A percentile compares a stretch with the other conserved stretches of the same genome.
Conservation (phyloP, 805 yeast species). For the Zygoascus flipseniorum region DNA sequence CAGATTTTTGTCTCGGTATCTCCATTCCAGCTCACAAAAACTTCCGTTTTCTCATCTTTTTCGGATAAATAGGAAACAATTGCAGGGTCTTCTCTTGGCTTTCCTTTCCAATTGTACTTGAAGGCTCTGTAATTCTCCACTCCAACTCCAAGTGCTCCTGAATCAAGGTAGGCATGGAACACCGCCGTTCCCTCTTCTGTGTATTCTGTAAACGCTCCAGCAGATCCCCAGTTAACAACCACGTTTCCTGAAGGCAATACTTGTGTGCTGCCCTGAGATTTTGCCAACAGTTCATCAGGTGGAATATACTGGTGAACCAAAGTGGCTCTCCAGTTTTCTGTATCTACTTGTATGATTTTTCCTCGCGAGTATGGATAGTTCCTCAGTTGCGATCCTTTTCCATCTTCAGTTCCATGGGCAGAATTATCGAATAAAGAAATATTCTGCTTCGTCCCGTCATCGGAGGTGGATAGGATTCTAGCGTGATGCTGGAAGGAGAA, state of each 20-base stretch:
- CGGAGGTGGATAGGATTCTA: constrained; percentile 7
- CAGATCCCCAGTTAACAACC: constrained; percentile 10
- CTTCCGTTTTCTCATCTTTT: neutral
- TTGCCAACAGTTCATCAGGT: constrained; percentile 5
- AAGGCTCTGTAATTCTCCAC: constrained; percentile 10
- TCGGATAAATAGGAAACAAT: neutral
- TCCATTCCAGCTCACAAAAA: constrained; percentile 12
- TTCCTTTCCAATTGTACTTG: constrained; percentile 10
- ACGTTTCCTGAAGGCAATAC: constrained; percentile 9
- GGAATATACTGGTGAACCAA: constrained; percentile 5
- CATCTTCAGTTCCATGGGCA: constrained; percentile 10
- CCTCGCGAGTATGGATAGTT: constrained; percentile 6
- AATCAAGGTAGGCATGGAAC: constrained; percentile 9
- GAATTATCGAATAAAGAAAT: constrained; percentile 10
- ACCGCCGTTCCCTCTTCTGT: constrained; percentile 6
- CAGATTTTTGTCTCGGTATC: constrained; percentile 10
- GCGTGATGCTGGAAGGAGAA: constrained; percentile 12
- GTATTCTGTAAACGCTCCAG: constrained; percentile 9
- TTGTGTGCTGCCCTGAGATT: constrained; percentile 11
- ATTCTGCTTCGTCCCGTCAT: constrained; percentile 2
- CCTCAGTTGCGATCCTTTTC: constrained; percentile 1
- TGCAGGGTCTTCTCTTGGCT: constrained; percentile 9
- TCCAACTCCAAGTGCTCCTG: constrained; percentile 7
- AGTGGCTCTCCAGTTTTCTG: constrained; percentile 4
- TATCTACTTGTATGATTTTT: constrained; percentile 7